phyloP scores from a whole-genome alignment of 2,329 filamentous ascomycete genomes.

The Dactylonectria estremocensis region DNA sequence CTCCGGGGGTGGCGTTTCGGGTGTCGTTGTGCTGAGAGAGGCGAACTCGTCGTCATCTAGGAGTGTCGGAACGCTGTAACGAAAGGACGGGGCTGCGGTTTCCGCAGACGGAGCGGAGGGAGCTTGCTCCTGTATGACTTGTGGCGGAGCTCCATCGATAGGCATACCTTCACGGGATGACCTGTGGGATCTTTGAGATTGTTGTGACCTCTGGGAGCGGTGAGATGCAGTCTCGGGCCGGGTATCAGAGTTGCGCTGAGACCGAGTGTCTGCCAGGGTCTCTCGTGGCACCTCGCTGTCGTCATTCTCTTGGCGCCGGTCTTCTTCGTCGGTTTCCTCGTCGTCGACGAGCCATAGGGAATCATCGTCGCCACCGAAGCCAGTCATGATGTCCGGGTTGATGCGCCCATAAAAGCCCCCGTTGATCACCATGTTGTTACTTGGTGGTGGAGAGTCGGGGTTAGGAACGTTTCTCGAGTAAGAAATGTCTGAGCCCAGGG shows the following conservation, averaged over 20 bases:
- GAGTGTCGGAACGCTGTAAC: constrained; percentile 39
- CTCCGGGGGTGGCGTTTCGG: constrained; percentile 15
- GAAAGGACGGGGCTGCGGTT: constrained; percentile 32
- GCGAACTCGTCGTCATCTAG: constrained; percentile 41
- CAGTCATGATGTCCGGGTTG: constrained; percentile 50
- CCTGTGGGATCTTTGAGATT: constrained; percentile 3
- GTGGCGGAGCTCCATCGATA: constrained; percentile 37
- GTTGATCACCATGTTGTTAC: constrained; percentile 48
- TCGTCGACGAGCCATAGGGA: constrained; percentile 51
- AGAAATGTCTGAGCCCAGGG: constrained; percentile 26
- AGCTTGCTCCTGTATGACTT: constrained; percentile 25
- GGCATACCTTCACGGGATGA: constrained; percentile 12
- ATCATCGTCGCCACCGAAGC: constrained; percentile 52
- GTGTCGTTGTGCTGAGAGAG: constrained; percentile 17
- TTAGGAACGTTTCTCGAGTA: constrained; percentile 42
- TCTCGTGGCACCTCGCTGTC: constrained; percentile 30
- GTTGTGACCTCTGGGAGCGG: constrained; percentile 13
- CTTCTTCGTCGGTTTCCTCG: constrained; percentile 43
- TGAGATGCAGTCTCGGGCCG: constrained; percentile 24
- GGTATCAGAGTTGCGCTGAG: constrained; percentile 11
- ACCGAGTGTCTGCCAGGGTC: neutral
- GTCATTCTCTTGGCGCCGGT: neutral
- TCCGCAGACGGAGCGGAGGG: constrained; percentile 30
- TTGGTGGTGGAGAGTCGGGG: constrained; percentile 44
- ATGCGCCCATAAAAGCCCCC: constrained; percentile 49